Conservation (phyloP, 2,329 filamentous ascomycete genomes). For the Neocucurbitaria cava region DNA sequence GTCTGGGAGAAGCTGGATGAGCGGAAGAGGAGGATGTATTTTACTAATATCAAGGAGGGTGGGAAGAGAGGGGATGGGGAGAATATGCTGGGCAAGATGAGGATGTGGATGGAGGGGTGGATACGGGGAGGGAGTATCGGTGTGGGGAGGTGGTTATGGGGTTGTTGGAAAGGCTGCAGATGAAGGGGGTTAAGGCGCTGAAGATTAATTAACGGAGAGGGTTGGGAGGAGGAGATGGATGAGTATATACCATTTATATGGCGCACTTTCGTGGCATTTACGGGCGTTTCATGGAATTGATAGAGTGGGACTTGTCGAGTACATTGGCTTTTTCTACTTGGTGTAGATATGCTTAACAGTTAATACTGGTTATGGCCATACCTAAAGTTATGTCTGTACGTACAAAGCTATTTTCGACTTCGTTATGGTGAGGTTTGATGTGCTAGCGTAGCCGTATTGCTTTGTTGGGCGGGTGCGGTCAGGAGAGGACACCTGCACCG, state of each 20-base stretch:
- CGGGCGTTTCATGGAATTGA: not conserved
- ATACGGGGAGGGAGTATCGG: conserved; percentile 25
- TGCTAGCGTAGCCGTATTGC: no score
- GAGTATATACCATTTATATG: not conserved
- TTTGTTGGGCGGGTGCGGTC: no score
- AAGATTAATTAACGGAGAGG: conserved; percentile 2
- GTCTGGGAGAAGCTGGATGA: conserved; percentile 34
- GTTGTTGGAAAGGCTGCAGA: conserved; percentile 37
- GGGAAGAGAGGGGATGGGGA: conserved; percentile 27
- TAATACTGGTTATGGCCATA: no score
- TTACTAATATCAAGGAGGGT: conserved; percentile 39
- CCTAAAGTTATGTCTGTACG: no score
- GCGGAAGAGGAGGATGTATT: conserved; percentile 33
- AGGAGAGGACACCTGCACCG: no score
- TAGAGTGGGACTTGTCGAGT: not conserved
- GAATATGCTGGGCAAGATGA: conserved; percentile 28
- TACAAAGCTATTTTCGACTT: no score
- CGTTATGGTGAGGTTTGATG: no score
- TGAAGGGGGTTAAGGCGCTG: conserved; percentile 28
- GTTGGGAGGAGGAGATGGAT: not conserved
- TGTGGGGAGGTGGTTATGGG: conserved; percentile 25
- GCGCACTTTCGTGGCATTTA: not conserved
- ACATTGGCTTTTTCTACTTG: not conserved
- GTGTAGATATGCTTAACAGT: no score
- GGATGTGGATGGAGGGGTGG: conserved; percentile 31